Percentiles rank a stretch among this genome's conserved stretches.
These are phyloP conservation scores for Myrica gale DNA, from an alignment of 306 rosid genomes.

Conservation along the genomic window DNA sequence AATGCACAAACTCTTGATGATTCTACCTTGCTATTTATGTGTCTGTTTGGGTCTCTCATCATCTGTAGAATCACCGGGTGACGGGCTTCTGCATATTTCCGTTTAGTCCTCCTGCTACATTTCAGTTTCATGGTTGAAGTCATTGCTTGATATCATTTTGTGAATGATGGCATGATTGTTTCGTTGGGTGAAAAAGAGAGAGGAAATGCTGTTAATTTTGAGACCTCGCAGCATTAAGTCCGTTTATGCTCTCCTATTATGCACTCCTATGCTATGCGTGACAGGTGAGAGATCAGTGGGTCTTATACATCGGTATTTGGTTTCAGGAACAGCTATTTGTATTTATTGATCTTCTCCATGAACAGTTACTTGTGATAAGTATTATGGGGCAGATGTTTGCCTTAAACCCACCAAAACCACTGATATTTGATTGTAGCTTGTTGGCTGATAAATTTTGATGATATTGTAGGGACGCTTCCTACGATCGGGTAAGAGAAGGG, in stretches of 20 bases:
- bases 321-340: not conserved
- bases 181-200: not conserved
- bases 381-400: not conserved
- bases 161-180: not conserved
- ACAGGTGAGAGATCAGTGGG: not conserved
- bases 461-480: too few relatives aligned
- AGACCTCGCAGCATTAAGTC: not conserved
- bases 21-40: not conserved
- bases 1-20: not conserved
- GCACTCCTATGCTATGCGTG: slow-evolving; percentile 5
- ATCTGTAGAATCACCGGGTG: not conserved
- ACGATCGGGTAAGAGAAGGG: too few relatives aligned
- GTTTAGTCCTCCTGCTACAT: not conserved
- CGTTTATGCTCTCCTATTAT: not conserved
- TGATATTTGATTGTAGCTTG: too few relatives aligned
- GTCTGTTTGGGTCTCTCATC: not conserved
- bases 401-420: not conserved
- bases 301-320: too few relatives aligned
- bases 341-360: not conserved
- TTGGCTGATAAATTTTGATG: too few relatives aligned
- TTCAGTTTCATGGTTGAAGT: not conserved
- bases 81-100: not conserved
- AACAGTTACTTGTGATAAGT: not conserved
- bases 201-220: slow-evolving; percentile 2
- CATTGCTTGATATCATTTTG: not conserved